Evolutionary conservation across 441 rosid species (phyloP).

Genomic region (Gossypium schwendimanii): DNA sequence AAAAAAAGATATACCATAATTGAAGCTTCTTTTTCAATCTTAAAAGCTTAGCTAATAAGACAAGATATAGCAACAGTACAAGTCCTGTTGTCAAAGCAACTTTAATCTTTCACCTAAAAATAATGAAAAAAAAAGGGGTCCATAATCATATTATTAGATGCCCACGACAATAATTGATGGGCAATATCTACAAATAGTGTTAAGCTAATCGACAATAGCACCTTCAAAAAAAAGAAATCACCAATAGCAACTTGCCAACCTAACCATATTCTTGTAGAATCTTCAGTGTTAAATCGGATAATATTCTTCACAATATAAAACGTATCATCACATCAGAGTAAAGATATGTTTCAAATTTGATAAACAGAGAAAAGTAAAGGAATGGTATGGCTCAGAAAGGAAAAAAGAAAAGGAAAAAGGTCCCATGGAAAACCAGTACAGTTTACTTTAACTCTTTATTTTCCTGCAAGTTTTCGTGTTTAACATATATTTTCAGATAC

Average conservation of each 20-base stretch:
- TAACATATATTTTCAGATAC: too few species aligned
- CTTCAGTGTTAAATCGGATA: not conserved
- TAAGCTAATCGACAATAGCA: not conserved
- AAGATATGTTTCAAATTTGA: not conserved
- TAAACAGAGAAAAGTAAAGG: not conserved
- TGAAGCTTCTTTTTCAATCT: not conserved
- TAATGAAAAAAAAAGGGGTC: not conserved
- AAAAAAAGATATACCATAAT: not conserved
- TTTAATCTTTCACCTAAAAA: constrained; percentile 1
- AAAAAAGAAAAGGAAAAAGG: too few species aligned
- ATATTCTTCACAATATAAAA: not conserved
- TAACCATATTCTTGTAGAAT: not conserved
- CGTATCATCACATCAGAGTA: not conserved
- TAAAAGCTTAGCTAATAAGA: constrained; percentile 1
- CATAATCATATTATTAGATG: not conserved
- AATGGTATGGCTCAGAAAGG: too few species aligned
- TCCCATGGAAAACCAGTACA: too few species aligned
- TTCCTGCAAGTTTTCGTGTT: too few species aligned
- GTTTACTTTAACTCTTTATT: too few species aligned
- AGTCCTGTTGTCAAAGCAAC: not conserved
- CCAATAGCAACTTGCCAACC: not conserved
- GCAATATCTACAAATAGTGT: not conserved
- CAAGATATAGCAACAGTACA: not conserved
- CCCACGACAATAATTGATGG: not conserved
- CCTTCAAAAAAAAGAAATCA: too few species aligned